Percentiles rank a stretch among this genome's conserved stretches.
Conservation (phyloP, 345 rosid species). For the Citrus cavaleriei region DNA sequence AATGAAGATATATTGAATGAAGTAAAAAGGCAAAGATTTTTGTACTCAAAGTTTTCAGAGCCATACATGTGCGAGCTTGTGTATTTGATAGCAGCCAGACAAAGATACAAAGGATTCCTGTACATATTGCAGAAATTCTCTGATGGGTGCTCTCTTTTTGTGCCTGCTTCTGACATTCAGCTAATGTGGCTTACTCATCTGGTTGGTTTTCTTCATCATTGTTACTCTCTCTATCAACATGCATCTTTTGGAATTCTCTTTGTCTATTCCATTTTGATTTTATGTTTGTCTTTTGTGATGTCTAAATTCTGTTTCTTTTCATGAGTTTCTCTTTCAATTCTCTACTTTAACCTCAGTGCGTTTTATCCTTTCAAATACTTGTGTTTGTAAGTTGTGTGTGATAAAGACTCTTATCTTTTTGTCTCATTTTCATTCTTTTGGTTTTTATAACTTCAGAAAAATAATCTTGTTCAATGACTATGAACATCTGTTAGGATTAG, state of each 20-base stretch:
- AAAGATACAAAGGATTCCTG: conserved; percentile 75
- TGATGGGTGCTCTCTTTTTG: conserved; percentile 40
- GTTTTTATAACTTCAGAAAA: neutral
- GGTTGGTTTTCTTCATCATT: conserved; percentile 34
- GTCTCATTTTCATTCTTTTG: neutral
- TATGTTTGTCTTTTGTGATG: conserved; percentile 9
- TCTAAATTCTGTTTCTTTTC: neutral
- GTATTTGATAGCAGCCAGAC: conserved; percentile 67
- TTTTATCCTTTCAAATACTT: neutral
- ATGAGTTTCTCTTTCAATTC: neutral
- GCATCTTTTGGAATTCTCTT: neutral
- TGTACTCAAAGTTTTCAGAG: conserved; percentile 51
- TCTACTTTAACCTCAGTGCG: neutral
- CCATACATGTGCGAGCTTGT: conserved; percentile 68
- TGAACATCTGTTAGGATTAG: neutral
- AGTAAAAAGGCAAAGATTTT: conserved; percentile 45
- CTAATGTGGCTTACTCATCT: conserved; percentile 85
- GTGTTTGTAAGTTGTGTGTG: neutral
- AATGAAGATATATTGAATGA: conserved; percentile 39
- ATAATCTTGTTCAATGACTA: neutral
- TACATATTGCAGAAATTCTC: conserved; percentile 41
- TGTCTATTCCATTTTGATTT: neutral
- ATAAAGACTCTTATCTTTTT: neutral
- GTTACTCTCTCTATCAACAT: neutral
- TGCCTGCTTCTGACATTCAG: conserved; percentile 66